A percentile compares a stretch with the other conserved stretches of the same genome.
These are phyloP conservation scores for Wickerhamomyces hampshirensis DNA, from an alignment of 805 yeast species.

Conservation along the genomic window DNA sequence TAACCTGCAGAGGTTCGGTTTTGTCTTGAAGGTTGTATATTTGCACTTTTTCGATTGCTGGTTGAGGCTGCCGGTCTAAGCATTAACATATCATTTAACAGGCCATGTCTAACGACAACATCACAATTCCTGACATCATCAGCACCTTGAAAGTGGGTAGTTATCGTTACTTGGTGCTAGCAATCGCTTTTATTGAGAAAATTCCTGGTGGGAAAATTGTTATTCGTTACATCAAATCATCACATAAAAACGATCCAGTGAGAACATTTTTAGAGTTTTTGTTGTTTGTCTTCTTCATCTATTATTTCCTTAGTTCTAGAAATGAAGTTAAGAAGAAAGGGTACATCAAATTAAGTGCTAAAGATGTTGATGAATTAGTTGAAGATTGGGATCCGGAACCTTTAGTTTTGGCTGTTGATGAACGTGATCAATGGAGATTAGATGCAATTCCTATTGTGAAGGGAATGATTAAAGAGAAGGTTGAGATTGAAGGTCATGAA, in stretches of 20 bases:
- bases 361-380: conserved; percentile 76
- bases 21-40: too few relatives aligned
- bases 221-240: conserved; percentile 70
- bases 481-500: conserved; percentile 22
- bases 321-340: conserved; percentile 72
- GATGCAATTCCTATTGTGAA: conserved; percentile 57
- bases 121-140: conserved; percentile 13
- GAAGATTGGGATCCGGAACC: conserved; percentile 94
- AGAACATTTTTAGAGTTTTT: conserved; percentile 78
- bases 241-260: conserved; percentile 91
- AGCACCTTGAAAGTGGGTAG: conserved; percentile 7
- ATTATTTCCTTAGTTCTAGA: conserved; percentile 74
- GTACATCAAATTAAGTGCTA: conserved; percentile 50
- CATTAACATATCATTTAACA: too few relatives aligned
- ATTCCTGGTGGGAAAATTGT: conserved; percentile 56
- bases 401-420: conserved; percentile 49
- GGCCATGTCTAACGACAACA: conserved; percentile 4
- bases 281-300: conserved; percentile 73
- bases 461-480: conserved; percentile 40
- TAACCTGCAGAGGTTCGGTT: too few relatives aligned
- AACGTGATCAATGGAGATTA: conserved; percentile 57
- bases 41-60: too few relatives aligned
- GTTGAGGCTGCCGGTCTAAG: too few relatives aligned
- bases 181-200: conserved; percentile 15
- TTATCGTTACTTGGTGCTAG: conserved; percentile 3